Conservation (phyloP, 225 moss, liverwort and hornwort genomes). For the Marchantia paleacea region DNA sequence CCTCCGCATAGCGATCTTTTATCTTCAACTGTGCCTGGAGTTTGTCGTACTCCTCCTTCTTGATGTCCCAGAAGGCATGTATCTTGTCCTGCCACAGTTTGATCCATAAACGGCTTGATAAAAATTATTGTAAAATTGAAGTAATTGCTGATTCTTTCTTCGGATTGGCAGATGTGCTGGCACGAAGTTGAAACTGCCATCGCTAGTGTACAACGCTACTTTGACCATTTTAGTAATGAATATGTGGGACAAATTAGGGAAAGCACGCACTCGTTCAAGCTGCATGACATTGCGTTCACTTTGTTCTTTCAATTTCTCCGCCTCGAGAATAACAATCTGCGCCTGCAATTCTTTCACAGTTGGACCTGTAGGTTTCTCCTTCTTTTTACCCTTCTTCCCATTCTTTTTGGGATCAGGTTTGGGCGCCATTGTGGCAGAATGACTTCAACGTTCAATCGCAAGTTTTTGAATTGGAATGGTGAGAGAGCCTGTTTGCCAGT, state of each 20-base stretch:
- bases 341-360: slow-evolving; percentile 55
- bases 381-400: slow-evolving; percentile 39
- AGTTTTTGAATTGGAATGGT: not conserved
- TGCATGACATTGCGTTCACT: slow-evolving; percentile 79
- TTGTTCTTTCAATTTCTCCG: slow-evolving; percentile 53
- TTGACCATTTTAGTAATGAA: too few relatives aligned
- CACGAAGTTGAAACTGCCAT: not conserved
- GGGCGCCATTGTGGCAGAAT: slow-evolving; percentile 56
- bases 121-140: not conserved
- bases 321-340: slow-evolving; percentile 51
- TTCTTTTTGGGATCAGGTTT: slow-evolving; percentile 51
- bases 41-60: slow-evolving; percentile 78
- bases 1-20: slow-evolving; percentile 67
- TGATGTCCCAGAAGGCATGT: slow-evolving; percentile 82
- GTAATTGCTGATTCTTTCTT: not conserved
- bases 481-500: too few relatives aligned
- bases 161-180: not conserved
- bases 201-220: too few relatives aligned
- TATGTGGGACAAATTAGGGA: not conserved
- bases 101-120: not conserved
- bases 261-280: slow-evolving; percentile 52
- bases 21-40: slow-evolving; percentile 66
- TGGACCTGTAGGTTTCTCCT: slow-evolving; percentile 42
- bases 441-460: not conserved
- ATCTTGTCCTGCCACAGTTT: slow-evolving; percentile 60